Evolutionary conservation across 805 yeast genomes (phyloP), one percentile per base, ranked within the genome.

Genomic region (Candida nitratophila): DNA sequence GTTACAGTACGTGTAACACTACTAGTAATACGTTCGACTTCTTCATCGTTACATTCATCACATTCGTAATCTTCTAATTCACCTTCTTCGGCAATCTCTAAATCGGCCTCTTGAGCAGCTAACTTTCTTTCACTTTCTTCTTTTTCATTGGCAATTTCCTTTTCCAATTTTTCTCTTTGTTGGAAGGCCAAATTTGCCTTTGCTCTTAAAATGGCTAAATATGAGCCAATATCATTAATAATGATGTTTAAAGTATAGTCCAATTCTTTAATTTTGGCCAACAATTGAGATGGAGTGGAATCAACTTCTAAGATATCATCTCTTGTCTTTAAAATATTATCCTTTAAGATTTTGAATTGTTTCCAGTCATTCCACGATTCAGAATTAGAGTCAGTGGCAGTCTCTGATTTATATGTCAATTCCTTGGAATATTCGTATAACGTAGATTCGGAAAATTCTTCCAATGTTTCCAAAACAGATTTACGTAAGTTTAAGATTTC

Each of bases 381-480:
- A 16, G 66, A 61, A 30, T 63, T 67, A 16, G 57, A 60, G 35
- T 56, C 51, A 22, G 32, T 40, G 42, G 46, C 32, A 7, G 10
- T 10, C 10, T 24, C 27, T 47, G 46, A 36, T 44, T 65, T 50
- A 19, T 66, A 64, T 42, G 80, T 73, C 55, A 84, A 70, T 46
- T 77, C 73, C 42, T 75, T 74, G 8, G 84, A 74, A 64, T 81
- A 83, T 51, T 83, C 87, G 50, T 66, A 71, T 44, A 83, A 70
- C 26, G 85, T 71, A 7, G 78, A 74, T 44, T 83, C 89, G 6
- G 83, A 80, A 69, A 84, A 85, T 48, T 84, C 84, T 59, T 84
- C 90, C 56, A 81, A 73, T 0, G 81, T 72, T 49, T 85, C 90
- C 43, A 83, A 70, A 32, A 81, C 72, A 19, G 65, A 58, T 19